These are phyloP conservation scores for Tolypocladium capitatum DNA, from an alignment of 2,329 filamentous ascomycete genomes.

Conservation along the genomic window DNA sequence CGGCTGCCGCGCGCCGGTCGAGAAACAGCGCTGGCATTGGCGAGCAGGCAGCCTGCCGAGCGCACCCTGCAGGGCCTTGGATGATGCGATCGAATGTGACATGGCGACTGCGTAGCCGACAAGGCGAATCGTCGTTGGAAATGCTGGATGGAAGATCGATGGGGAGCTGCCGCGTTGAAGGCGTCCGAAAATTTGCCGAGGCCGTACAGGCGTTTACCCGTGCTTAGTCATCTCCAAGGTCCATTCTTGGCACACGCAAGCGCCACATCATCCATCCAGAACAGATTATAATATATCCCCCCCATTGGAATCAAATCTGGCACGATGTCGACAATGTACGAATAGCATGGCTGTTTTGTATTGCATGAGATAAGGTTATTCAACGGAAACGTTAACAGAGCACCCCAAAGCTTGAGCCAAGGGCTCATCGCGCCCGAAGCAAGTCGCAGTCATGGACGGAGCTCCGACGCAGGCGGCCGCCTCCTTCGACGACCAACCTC, in stretches of 20 bases:
- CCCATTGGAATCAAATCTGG: neutral
- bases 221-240: neutral
- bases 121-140: neutral
- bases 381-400: neutral
- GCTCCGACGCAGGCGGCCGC: constrained; percentile 7
- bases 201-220: no score
- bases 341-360: neutral
- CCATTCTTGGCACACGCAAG: no score
- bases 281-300: no score
- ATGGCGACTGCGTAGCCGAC: constrained; percentile 13
- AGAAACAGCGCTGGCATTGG: constrained; percentile 30
- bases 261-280: no score
- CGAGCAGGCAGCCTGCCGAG: constrained; percentile 17
- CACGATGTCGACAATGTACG: neutral
- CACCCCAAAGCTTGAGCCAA: neutral
- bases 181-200: constrained; percentile 7
- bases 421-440: neutral
- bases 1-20: constrained; percentile 19
- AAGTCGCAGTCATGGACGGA: constrained; percentile 14
- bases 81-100: constrained; percentile 23
- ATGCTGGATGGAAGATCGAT: neutral
- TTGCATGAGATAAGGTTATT: neutral
- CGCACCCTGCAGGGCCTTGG: constrained; percentile 21
- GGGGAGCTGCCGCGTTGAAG: neutral
- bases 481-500: constrained; percentile 12